These are phyloP conservation scores for Fusarium avenaceum DNA, from an alignment of 2,329 filamentous ascomycete genomes.

Conservation along the genomic window DNA sequence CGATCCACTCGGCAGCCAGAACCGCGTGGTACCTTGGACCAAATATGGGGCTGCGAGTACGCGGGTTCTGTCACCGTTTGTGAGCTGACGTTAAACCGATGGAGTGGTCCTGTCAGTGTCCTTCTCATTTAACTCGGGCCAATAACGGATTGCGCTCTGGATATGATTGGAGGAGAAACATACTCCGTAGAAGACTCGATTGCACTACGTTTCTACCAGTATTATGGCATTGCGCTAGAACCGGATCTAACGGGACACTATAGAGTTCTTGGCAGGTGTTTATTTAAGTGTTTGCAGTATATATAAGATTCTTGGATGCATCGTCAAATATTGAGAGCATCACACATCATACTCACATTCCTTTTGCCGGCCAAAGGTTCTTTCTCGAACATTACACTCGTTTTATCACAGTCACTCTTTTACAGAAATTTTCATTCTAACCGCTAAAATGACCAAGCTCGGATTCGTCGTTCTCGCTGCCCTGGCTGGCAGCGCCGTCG, in stretches of 20 bases:
- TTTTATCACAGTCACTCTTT: constrained; percentile 13
- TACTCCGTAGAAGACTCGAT: neutral
- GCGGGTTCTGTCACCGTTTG: neutral
- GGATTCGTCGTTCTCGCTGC: constrained; percentile 25
- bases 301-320: constrained; percentile 21
- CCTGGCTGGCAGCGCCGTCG: constrained; percentile 40
- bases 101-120: neutral
- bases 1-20: constrained; percentile 13
- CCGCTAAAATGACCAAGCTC: constrained; percentile 34
- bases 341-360: constrained; percentile 12
- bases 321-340: neutral
- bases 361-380: constrained; percentile 39
- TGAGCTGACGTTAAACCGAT: neutral
- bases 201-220: neutral
- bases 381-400: constrained; percentile 11
- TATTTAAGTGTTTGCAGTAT: neutral
- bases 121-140: constrained; percentile 24
- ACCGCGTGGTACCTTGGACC: neutral
- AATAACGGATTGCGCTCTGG: neutral
- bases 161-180: constrained; percentile 29
- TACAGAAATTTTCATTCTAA: neutral
- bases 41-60: neutral
- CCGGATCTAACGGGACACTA: constrained; percentile 12
- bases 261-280: neutral
- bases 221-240: neutral